Evolutionary conservation across 1,284 basidiomycete species (phyloP), one percentile per base, ranked within the genome.

Genomic region (Papiliotrema nemorosa): DNA sequence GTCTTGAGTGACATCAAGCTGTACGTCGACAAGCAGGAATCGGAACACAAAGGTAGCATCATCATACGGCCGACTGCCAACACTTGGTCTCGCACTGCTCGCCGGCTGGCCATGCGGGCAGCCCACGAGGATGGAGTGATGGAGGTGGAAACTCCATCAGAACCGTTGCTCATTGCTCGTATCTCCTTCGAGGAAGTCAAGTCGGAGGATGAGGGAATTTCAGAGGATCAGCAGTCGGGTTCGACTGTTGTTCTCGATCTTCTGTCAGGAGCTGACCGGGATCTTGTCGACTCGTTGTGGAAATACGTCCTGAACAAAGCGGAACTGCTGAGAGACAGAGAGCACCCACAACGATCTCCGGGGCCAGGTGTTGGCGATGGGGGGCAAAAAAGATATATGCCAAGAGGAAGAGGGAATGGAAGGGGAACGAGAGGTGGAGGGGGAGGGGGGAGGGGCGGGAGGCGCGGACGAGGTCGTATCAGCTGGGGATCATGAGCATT

Each of bases 51-150:
- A 7, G 18, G 10, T 35, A 20, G 29, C 21, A 59, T 80, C 29
- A 38, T 76, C 1, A 72, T 84, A 2, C 64, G 64, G n/a, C 82
- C 82, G 0, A 56, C 52, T 0, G 59, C 67, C 12, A 81, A 88
- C 59, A 85, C 84, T 0, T 91, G 88, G 88, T 86, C 87, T 0
- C 79, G 88, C 21, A 78, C 80, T 5, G 87, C 84, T 0, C 47
- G 77, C 12, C 64, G 76, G 18, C 60, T 61, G 7, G 76, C 84
- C 16, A 73, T 82, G 56, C 79, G 78, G 24, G 49, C 50, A 18
- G 37, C 48, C 16, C 46, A 50, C 22, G 29, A 42, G 47, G 29
- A 50, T 42, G 39, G 13, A 13, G 48, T 40, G 18, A n/a, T n/a
- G n/a, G n/a, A n/a, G n/a, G n/a, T n/a, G n/a, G n/a, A n/a, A n/a